Evolutionary conservation across 352 stramenopile species (phyloP).

Genomic region (Phytophthora podocarpi): DNA sequence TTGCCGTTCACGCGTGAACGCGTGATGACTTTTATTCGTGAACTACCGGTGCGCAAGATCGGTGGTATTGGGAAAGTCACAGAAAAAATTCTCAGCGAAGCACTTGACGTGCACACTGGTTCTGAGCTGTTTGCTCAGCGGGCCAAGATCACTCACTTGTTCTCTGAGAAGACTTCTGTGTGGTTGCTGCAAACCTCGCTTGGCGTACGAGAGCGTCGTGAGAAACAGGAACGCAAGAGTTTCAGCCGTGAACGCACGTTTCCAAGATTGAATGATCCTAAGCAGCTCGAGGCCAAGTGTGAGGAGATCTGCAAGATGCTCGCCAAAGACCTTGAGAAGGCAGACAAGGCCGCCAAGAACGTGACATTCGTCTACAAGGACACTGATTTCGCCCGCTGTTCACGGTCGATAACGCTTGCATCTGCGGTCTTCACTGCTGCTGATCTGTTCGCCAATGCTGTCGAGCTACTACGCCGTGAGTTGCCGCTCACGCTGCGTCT

Average conservation of each 20-base stretch:
- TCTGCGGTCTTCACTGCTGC: conserved; percentile 47
- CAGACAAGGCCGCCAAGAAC: conserved; percentile 48
- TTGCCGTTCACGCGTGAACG: conserved; percentile 76
- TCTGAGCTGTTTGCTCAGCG: conserved; percentile 73
- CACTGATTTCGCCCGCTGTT: conserved; percentile 62
- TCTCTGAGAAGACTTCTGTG: conserved; percentile 63
- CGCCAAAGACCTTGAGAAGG: conserved; percentile 55
- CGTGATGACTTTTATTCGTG: conserved; percentile 90
- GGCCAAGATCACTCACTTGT: conserved; percentile 66
- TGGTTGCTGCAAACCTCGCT: conserved; percentile 81
- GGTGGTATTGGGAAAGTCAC: conserved; percentile 95
- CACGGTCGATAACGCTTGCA: conserved; percentile 53
- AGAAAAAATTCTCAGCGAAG: conserved; percentile 90
- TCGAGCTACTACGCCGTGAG: conserved; percentile 64
- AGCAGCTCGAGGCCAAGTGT: conserved; percentile 64
- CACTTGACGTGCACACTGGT: conserved; percentile 87
- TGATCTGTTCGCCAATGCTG: conserved; percentile 48
- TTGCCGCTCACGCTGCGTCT: conserved; percentile 70
- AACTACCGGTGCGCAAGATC: conserved; percentile 92
- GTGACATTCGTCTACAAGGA: conserved; percentile 81
- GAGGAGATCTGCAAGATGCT: conserved; percentile 65
- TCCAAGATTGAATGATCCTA: conserved; percentile 40
- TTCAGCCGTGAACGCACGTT: conserved; percentile 84
- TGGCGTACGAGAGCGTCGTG: conserved; percentile 55
- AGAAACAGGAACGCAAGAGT: conserved; percentile 74